Conservation (phyloP, 78 protist species). For the Cavenderia fasciculata region DNA sequence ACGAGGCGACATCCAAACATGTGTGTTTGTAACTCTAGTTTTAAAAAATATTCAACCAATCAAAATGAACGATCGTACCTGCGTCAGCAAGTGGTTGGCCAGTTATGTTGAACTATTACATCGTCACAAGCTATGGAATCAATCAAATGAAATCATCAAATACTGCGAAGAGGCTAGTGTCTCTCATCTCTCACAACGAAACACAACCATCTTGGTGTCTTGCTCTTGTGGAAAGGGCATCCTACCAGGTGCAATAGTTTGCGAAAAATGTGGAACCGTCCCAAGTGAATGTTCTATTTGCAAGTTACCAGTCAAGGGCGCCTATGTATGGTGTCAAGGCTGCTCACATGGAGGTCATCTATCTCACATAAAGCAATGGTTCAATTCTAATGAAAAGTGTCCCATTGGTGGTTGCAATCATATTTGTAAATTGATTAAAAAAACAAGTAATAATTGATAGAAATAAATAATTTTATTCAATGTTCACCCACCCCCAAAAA, state of each 20-base stretch:
- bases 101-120: constrained; percentile 59
- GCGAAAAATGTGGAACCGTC: constrained; percentile 33
- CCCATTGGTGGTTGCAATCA: constrained; percentile 83
- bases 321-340: constrained; percentile 84
- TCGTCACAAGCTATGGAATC: constrained; percentile 58
- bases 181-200: not conserved
- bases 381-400: constrained; percentile 30
- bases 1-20: constrained; percentile 71
- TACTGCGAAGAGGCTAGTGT: constrained; percentile 45
- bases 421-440: constrained; percentile 14
- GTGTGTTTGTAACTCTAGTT: constrained; percentile 36
- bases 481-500: too few relatives aligned
- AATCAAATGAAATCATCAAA: constrained; percentile 39
- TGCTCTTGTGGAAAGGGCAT: constrained; percentile 53
- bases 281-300: constrained; percentile 40
- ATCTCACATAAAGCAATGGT: constrained; percentile 75
- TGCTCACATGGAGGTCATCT: constrained; percentile 90
- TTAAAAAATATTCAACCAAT: not conserved
- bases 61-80: not conserved
- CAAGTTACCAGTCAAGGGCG: constrained; percentile 71
- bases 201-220: constrained; percentile 18
- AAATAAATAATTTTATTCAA: not conserved
- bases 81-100: constrained; percentile 19
- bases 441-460: not conserved
- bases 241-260: constrained; percentile 18